Evolutionary conservation across 345 rosid genomes (phyloP).

Genomic region (Boechera retrofracta): DNA sequence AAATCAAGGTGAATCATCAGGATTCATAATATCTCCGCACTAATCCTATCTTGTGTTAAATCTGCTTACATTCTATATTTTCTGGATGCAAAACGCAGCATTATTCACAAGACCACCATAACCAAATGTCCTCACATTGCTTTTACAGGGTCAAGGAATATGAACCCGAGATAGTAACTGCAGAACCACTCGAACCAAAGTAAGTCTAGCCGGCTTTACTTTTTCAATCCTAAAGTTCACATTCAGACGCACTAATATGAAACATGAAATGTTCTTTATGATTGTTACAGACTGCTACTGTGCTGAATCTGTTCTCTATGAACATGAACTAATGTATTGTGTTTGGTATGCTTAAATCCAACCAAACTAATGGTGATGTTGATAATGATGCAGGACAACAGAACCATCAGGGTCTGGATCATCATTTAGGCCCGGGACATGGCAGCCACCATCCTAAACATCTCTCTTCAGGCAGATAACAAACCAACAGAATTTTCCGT

Average conservation of each 20-base stretch:
- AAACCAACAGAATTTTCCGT: not conserved
- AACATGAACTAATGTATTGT: conserved; percentile 3
- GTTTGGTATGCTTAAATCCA: conserved; percentile 4
- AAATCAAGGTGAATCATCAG: conserved; percentile 51
- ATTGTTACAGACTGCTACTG: not conserved
- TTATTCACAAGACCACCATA: not conserved
- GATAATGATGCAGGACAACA: conserved; percentile 54
- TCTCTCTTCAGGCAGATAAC: not conserved
- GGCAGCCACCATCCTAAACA: conserved; percentile 89
- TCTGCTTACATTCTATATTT: not conserved
- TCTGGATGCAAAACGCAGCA: conserved; percentile 20
- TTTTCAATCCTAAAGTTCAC: not conserved
- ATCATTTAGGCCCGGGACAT: conserved; percentile 85
- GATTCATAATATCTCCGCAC: conserved; percentile 15
- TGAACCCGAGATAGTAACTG: conserved; percentile 28
- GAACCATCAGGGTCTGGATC: conserved; percentile 91
- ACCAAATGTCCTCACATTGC: conserved; percentile 13
- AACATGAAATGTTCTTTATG: not conserved
- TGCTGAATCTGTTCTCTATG: not conserved
- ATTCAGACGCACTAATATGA: not conserved
- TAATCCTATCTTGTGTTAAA: conserved; percentile 5
- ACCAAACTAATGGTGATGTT: not conserved
- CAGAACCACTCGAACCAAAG: conserved; percentile 40
- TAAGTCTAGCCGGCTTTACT: conserved; percentile 20
- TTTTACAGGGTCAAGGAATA: conserved; percentile 39